A percentile compares a stretch with the other conserved stretches of the same genome.
Conservation (phyloP, 148 eudicot genomes). For the Agrostemma githago region DNA sequence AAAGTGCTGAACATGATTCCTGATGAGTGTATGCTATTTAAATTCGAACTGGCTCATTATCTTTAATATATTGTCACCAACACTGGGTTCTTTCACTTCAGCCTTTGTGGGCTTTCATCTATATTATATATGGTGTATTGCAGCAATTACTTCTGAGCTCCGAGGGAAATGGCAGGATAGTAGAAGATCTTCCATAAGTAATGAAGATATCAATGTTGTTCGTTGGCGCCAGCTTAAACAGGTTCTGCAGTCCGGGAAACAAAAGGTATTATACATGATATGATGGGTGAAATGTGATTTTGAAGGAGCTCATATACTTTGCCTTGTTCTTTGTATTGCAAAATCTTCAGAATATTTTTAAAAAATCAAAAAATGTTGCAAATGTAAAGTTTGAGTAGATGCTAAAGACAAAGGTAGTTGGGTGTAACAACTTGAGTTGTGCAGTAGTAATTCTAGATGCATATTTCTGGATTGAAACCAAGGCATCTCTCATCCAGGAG, state of each 20-base stretch:
- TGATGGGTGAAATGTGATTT: background rate
- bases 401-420: background rate
- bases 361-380: background rate
- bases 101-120: slow-evolving; percentile 15
- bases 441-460: background rate
- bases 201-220: slow-evolving; percentile 47
- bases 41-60: slow-evolving; percentile 1
- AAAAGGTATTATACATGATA: slow-evolving; percentile 45
- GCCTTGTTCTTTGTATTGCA: background rate
- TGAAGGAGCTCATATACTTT: background rate
- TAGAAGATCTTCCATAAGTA: slow-evolving; percentile 48
- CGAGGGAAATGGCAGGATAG: slow-evolving; percentile 76
- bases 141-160: slow-evolving; percentile 73
- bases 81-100: background rate
- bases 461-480: background rate
- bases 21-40: slow-evolving; percentile 58
- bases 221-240: slow-evolving; percentile 81
- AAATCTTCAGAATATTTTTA: too few relatives aligned
- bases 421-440: background rate
- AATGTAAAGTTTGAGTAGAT: background rate
- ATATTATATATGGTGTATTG: slow-evolving; percentile 16
- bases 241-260: slow-evolving; percentile 56
- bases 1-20: slow-evolving; percentile 85
- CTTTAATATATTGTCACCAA: background rate
- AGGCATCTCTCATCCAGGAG: background rate